Base-by-base conservation (phyloP, 202 grass and related monocot genomes). In the Panicum hallii region DNA sequence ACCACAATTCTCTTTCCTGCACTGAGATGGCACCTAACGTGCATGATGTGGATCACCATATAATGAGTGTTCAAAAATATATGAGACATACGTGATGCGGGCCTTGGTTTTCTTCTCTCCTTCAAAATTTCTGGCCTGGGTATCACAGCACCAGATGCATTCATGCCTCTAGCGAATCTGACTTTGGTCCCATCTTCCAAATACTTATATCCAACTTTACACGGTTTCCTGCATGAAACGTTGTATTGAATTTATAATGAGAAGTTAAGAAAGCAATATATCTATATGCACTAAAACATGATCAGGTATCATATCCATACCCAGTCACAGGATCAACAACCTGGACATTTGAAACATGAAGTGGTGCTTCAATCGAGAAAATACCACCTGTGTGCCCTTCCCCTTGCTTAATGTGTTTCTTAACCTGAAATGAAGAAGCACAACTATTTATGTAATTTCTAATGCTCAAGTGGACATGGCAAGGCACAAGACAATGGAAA, bases 301-400 rank as follows among this genome's bases (percentile, higher is more conserved):
- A 6, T 57, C 38, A 76, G 57, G 52, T 78, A 32, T 74, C 63
- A 78, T 90, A 94, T 91, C 44, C 75, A 43, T 90, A 98, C 95
- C 95, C 89, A 22, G 89, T 92, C 67, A 90, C 93, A 10, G 95
- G 95, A 12, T 98, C 93, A 77, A 92, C 61, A 79, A 95, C 95
- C 90, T 95, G 90, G 67, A 93, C 95, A 83, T 95, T 98, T 50
- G 95, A 98, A 82, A 98, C 95, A 95, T 98, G 95, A 92, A 98
- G 95, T 34, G 91, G 93, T 78, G 95, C 93, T 90, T 98, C 91
- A 71, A 95, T 95, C 23, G 93, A 95, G 88, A 95, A 98, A 66
- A 95, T 98, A 40, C 90, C 92, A 52, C 95, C 90, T 55, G 70
- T 82, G 74, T 95, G 91, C 19, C 95, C 95, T 75, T 95, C 92